phyloP scores from a whole-genome alignment of 2,329 filamentous ascomycete species.

The Claviceps lovelessii region DNA sequence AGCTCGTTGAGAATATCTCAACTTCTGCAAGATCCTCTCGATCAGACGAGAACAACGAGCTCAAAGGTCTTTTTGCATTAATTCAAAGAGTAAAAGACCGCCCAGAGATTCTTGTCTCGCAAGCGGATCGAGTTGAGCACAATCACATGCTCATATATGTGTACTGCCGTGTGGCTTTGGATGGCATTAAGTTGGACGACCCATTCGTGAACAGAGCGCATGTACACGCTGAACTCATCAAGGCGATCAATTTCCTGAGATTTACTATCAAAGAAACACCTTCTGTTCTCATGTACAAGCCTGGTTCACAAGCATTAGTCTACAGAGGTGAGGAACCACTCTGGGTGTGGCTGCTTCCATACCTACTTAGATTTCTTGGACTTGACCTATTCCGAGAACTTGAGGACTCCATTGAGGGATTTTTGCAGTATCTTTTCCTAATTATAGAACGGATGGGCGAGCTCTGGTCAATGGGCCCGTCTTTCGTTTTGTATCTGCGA shows the following conservation, averaged over 20 bases:
- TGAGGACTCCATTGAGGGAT: slow-evolving; percentile 34
- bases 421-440: slow-evolving; percentile 36
- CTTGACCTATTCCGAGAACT: slow-evolving; percentile 33
- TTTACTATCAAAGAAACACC: slow-evolving; percentile 65
- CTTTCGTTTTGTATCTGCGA: slow-evolving; percentile 34
- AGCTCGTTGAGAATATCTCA: slow-evolving; percentile 70
- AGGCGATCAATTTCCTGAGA: slow-evolving; percentile 65
- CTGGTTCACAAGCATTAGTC: slow-evolving; percentile 27
- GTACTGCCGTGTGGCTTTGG: slow-evolving; percentile 64
- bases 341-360: slow-evolving; percentile 51
- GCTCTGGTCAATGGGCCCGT: slow-evolving; percentile 33
- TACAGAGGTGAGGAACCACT: slow-evolving; percentile 45
- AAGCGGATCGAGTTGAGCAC: slow-evolving; percentile 54
- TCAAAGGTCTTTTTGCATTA: slow-evolving; percentile 52
- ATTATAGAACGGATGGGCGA: slow-evolving; percentile 27
- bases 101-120: slow-evolving; percentile 39
- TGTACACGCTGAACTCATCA: slow-evolving; percentile 44
- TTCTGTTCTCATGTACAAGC: slow-evolving; percentile 41
- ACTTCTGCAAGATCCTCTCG: slow-evolving; percentile 46
- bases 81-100: slow-evolving; percentile 41
- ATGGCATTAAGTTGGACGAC: slow-evolving; percentile 52
- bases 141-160: slow-evolving; percentile 80
- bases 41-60: slow-evolving; percentile 55
- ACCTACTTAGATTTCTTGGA: slow-evolving; percentile 42
- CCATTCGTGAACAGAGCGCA: slow-evolving; percentile 46